Percentiles rank a stretch among this genome's conserved stretches.
phyloP scores from a whole-genome alignment of 371 early-diverging fungal genomes.

The Apophysomyces ossiformis region DNA sequence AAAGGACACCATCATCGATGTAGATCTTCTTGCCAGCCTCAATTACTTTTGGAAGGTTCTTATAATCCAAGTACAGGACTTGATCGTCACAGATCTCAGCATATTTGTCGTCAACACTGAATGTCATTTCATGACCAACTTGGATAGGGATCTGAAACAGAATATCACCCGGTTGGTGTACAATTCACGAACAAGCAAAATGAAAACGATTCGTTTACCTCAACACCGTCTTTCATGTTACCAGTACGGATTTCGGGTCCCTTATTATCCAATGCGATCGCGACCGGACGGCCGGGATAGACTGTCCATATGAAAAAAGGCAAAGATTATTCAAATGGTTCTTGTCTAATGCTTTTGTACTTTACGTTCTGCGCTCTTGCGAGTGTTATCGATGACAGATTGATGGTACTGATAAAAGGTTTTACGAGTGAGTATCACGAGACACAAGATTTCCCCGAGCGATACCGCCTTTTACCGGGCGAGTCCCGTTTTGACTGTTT shows the following conservation, averaged over 20 bases:
- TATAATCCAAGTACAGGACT: constrained; percentile 87
- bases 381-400: constrained; percentile 79
- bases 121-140: constrained; percentile 81
- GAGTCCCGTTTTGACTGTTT: neutral
- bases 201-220: constrained; percentile 33
- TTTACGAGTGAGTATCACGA: constrained; percentile 7
- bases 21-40: constrained; percentile 85
- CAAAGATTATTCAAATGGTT: neutral
- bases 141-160: constrained; percentile 58
- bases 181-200: neutral
- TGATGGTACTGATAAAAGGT: constrained; percentile 71
- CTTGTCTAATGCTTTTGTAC: neutral
- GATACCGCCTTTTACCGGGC: constrained; percentile 14
- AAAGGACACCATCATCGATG: constrained; percentile 86
- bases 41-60: constrained; percentile 83
- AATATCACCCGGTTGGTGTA: neutral
- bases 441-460: constrained; percentile 13
- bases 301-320: constrained; percentile 21
- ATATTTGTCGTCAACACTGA: constrained; percentile 80
- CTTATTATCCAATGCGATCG: constrained; percentile 88
- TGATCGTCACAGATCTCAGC: constrained; percentile 69
- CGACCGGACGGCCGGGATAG: constrained; percentile 69
- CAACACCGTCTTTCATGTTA: constrained; percentile 64
- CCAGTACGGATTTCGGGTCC: constrained; percentile 89
- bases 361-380: constrained; percentile 62